Evolutionary conservation across 352 stramenopile genomes (phyloP).

Genomic region (Pythium aquatile): DNA sequence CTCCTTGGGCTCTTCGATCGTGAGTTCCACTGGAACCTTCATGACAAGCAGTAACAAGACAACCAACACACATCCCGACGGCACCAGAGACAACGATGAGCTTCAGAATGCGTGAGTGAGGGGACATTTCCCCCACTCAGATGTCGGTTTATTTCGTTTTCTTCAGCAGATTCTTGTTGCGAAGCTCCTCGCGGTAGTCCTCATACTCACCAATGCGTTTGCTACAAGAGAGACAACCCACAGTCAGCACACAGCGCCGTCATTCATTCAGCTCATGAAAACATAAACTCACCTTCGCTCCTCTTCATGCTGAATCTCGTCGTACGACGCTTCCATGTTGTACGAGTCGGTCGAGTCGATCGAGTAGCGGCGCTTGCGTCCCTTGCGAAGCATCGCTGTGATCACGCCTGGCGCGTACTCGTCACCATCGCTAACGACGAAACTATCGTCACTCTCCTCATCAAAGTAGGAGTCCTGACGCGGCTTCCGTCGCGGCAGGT

Average conservation of each 20-base stretch:
- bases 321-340: constrained; percentile 85
- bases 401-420: constrained; percentile 78
- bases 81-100: no score
- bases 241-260: neutral
- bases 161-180: constrained; percentile 86
- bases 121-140: neutral
- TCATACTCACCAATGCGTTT: constrained; percentile 79
- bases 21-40: no score
- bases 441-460: constrained; percentile 87
- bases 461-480: constrained; percentile 68
- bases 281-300: constrained; percentile 55
- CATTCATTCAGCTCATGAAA: no score
- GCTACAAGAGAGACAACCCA: constrained; percentile 28
- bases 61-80: no score
- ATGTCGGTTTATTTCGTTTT: constrained; percentile 46
- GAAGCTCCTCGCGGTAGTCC: constrained; percentile 79
- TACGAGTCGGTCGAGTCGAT: constrained; percentile 78
- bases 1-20: no score
- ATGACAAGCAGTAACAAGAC: no score
- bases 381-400: constrained; percentile 75
- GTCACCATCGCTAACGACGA: constrained; percentile 78
- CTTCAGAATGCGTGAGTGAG: neutral
- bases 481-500: constrained; percentile 28
- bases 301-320: constrained; percentile 87
- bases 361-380: constrained; percentile 71